Evolutionary conservation across 2,329 filamentous ascomycete species (phyloP).

Genomic region (Ophiostoma perfectum): DNA sequence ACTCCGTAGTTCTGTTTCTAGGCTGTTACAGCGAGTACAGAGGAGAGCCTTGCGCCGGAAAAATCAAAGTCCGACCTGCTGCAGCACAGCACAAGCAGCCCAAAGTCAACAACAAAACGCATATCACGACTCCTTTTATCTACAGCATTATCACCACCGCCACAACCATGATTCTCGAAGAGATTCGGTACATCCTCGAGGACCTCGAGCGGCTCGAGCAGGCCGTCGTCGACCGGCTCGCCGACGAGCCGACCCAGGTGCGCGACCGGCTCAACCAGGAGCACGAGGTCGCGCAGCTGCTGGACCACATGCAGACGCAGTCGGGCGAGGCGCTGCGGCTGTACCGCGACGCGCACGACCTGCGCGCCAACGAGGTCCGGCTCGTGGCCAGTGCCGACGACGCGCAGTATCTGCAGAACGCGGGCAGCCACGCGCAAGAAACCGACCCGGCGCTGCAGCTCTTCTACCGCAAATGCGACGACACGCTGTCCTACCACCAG

Average conservation of each 20-base stretch:
- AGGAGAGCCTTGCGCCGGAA: slow-evolving; percentile 23
- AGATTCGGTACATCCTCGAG: slow-evolving; percentile 90
- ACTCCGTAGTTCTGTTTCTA: too few relatives aligned
- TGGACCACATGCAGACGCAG: slow-evolving; percentile 82
- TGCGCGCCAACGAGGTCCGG: slow-evolving; percentile 73
- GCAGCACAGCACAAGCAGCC: not conserved
- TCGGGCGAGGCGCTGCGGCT: slow-evolving; percentile 74
- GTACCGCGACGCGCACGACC: slow-evolving; percentile 72
- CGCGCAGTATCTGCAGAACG: too few relatives aligned
- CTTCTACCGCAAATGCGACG: slow-evolving; percentile 79
- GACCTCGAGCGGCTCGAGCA: slow-evolving; percentile 95
- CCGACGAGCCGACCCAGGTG: slow-evolving; percentile 87
- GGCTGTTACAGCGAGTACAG: not conserved
- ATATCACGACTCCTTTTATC: not conserved
- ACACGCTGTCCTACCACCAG: slow-evolving; percentile 81
- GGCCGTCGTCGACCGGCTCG: slow-evolving; percentile 80
- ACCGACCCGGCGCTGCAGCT: slow-evolving; percentile 56
- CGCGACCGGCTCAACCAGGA: slow-evolving; percentile 85
- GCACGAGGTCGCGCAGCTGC: slow-evolving; percentile 82
- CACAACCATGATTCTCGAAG: slow-evolving; percentile 71
- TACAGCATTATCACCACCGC: not conserved
- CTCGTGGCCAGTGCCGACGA: slow-evolving; percentile 58
- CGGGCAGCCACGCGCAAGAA: too few relatives aligned
- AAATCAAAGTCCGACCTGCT: slow-evolving; percentile 12
- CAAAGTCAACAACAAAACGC: not conserved